phyloP scores from a whole-genome alignment of 1,284 basidiomycete species.

The Cryptococcus neoformans region DNA sequence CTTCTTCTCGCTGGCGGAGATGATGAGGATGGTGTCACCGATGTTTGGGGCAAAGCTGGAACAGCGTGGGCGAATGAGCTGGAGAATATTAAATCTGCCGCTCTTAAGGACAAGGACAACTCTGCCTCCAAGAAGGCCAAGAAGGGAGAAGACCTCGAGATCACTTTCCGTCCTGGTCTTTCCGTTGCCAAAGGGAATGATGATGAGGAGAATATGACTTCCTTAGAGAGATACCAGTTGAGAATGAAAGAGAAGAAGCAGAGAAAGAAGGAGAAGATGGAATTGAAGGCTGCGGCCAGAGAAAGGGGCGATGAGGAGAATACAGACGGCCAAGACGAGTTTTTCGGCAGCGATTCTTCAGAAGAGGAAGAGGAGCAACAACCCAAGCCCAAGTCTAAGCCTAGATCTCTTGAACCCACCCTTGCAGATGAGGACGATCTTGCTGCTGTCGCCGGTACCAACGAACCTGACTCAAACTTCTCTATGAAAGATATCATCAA shows the following conservation, averaged over 20 bases:
- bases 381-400: slow-evolving; percentile 4
- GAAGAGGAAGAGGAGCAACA: slow-evolving; percentile 36
- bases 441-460: slow-evolving; percentile 6
- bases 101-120: slow-evolving; percentile 54
- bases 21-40: slow-evolving; percentile 52
- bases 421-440: slow-evolving; percentile 2
- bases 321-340: slow-evolving; percentile 57
- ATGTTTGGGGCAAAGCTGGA: slow-evolving; percentile 65
- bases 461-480: slow-evolving; percentile 58
- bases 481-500: slow-evolving; percentile 86
- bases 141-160: slow-evolving; percentile 67
- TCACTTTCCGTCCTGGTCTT: slow-evolving; percentile 86
- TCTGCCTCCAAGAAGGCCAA: slow-evolving; percentile 13
- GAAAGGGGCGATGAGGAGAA: slow-evolving; percentile 16
- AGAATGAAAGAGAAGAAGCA: slow-evolving; percentile 84
- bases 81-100: slow-evolving; percentile 13
- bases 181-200: slow-evolving; percentile 52
- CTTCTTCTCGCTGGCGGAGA: slow-evolving; percentile 66
- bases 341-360: slow-evolving; percentile 63
- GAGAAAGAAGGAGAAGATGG: slow-evolving; percentile 56
- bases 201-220: slow-evolving; percentile 65
- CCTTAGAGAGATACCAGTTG: slow-evolving; percentile 72
- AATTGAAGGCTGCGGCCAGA: slow-evolving; percentile 42
- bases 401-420: slow-evolving; percentile 7
- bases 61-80: slow-evolving; percentile 23